A percentile compares a stretch with the other conserved stretches of the same genome.
Evolutionary conservation across 139 green algal species (phyloP).

Genomic region (Chlamydomonas sp.): DNA sequence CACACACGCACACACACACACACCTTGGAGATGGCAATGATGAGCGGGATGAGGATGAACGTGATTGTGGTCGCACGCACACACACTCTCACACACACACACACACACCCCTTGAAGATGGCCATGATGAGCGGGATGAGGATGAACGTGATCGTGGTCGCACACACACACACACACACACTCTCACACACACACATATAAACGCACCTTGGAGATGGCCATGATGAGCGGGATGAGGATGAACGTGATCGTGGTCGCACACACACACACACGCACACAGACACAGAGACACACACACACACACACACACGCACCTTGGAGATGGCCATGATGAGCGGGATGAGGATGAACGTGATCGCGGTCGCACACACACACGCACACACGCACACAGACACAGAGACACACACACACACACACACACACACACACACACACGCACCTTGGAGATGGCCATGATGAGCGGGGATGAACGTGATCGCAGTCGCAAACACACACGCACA

Average conservation of each 20-base stretch:
- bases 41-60: neutral
- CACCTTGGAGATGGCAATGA: neutral
- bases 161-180: neutral
- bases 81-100: neutral
- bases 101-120: too few species aligned
- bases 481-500: constrained; percentile 20
- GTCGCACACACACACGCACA: constrained; percentile 21
- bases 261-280: neutral
- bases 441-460: constrained; percentile 45
- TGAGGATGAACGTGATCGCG: constrained; percentile 62
- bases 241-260: constrained; percentile 67
- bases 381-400: neutral
- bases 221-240: constrained; percentile 66
- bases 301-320: neutral
- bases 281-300: neutral
- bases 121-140: too few species aligned
- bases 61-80: neutral
- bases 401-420: neutral
- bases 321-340: constrained; percentile 54
- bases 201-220: constrained; percentile 57
- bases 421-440: neutral
- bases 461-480: constrained; percentile 69
- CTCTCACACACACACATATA: neutral
- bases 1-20: too few species aligned
- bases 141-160: too few species aligned